A percentile compares a stretch with the other conserved stretches of the same genome.
These are phyloP conservation scores for Peltaster fructicola DNA, from an alignment of 2,329 filamentous ascomycete genomes.

Conservation along the genomic window DNA sequence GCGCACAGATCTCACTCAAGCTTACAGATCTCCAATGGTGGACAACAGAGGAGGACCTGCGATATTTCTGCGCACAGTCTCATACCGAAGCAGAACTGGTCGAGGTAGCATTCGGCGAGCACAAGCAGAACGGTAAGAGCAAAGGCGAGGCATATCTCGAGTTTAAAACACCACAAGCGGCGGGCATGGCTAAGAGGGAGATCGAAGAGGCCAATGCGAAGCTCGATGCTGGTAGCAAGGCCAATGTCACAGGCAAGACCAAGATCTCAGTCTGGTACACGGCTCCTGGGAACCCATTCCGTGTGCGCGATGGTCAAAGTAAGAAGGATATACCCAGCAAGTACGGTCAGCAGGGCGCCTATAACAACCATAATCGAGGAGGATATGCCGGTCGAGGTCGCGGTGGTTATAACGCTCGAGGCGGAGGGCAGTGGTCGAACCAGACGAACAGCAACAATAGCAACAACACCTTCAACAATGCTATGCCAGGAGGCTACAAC, in stretches of 20 bases:
- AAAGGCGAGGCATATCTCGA: constrained; percentile 85
- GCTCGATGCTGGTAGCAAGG: constrained; percentile 7
- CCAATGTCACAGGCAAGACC: constrained; percentile 6
- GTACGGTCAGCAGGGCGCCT: constrained; percentile 33
- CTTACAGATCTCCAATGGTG: constrained; percentile 91
- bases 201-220: constrained; percentile 41
- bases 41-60: constrained; percentile 88
- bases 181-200: constrained; percentile 66
- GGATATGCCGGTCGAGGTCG: constrained; percentile 7
- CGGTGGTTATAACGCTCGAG: constrained; percentile 7
- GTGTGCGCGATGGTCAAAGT: constrained; percentile 37
- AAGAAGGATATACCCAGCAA: too few species aligned
- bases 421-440: constrained; percentile 7
- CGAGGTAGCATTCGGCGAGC: constrained; percentile 91
- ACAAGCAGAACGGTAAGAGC: constrained; percentile 97
- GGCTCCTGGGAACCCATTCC: constrained; percentile 54
- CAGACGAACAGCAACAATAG: constrained; percentile 4
- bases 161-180: constrained; percentile 65
- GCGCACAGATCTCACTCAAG: constrained; percentile 54
- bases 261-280: constrained; percentile 7
- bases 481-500: constrained; percentile 6
- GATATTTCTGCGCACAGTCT: constrained; percentile 56
- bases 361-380: constrained; percentile 17
- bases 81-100: constrained; percentile 69
- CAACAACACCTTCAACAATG: constrained; percentile 6